Percentiles rank a stretch among this genome's conserved stretches.
Conservation (phyloP, 495 filamentous ascomycete species). For the Xylaria bambusicola region DNA sequence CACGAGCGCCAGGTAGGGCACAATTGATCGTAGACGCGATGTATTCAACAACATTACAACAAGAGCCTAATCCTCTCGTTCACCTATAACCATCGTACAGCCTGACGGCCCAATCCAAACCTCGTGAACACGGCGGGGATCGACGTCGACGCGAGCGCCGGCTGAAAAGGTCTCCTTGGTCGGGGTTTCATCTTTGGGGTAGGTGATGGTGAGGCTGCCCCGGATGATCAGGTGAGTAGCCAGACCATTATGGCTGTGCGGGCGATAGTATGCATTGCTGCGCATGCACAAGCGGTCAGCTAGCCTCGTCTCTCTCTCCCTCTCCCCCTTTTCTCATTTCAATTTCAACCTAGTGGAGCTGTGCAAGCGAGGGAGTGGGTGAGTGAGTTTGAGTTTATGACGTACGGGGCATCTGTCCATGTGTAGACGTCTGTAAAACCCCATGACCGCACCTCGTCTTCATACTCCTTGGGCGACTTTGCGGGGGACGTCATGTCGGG, state of each 20-base stretch:
- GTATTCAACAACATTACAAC: neutral
- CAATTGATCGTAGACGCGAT: neutral
- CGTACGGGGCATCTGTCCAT: conserved; percentile 76
- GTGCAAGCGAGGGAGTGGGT: too few relatives aligned
- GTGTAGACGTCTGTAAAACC: conserved; percentile 77
- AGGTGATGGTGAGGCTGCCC: conserved; percentile 71
- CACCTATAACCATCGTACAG: conserved; percentile 86
- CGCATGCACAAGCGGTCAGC: conserved; percentile 17
- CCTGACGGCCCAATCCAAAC: conserved; percentile 80
- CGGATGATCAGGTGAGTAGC: conserved; percentile 78
- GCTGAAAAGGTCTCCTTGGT: conserved; percentile 67
- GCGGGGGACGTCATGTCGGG: conserved; percentile 18
- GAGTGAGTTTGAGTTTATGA: conserved; percentile 14
- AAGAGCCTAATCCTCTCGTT: conserved; percentile 42
- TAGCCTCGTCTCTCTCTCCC: conserved; percentile 13
- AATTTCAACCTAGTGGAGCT: neutral
- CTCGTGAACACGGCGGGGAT: conserved; percentile 70
- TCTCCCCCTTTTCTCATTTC: conserved; percentile 7
- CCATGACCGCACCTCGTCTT: conserved; percentile 71
- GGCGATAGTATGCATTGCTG: conserved; percentile 68
- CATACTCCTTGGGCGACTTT: conserved; percentile 33
- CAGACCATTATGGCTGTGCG: conserved; percentile 67
- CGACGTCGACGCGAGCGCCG: conserved; percentile 76
- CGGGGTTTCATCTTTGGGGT: conserved; percentile 63
- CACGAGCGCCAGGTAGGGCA: neutral